Percentiles rank a stretch among this genome's conserved stretches.
phyloP scores from a whole-genome alignment of 1,139 yeast species.

The Hanseniaspora sp. region DNA sequence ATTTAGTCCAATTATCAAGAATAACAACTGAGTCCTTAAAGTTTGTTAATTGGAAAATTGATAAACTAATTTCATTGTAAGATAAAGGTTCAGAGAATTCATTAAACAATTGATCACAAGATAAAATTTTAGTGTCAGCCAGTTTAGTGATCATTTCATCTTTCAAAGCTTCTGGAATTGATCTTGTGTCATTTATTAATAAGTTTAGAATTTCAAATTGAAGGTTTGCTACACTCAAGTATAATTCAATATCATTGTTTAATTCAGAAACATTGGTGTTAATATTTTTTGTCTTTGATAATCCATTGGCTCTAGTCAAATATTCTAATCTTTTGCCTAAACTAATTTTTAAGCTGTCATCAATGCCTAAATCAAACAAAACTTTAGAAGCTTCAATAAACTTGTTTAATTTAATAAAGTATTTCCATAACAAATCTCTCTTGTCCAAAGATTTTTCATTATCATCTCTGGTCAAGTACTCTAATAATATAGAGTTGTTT shows the following conservation, averaged over 20 bases:
- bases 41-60: constrained; percentile 73
- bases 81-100: constrained; percentile 80
- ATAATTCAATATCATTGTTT: constrained; percentile 60
- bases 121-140: constrained; percentile 54
- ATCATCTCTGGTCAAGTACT: constrained; percentile 67
- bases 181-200: constrained; percentile 49
- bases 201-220: constrained; percentile 69
- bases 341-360: constrained; percentile 52
- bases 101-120: constrained; percentile 72
- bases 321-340: constrained; percentile 74
- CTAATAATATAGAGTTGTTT: constrained; percentile 68
- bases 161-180: constrained; percentile 34
- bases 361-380: constrained; percentile 59
- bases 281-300: constrained; percentile 73
- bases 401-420: constrained; percentile 71
- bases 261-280: constrained; percentile 33
- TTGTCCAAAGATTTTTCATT: constrained; percentile 48
- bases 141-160: constrained; percentile 39
- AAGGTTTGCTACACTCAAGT: constrained; percentile 75
- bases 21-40: constrained; percentile 64
- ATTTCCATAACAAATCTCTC: constrained; percentile 79
- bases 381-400: constrained; percentile 77
- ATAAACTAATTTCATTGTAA: constrained; percentile 69
- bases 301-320: constrained; percentile 84
- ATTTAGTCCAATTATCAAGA: constrained; percentile 57